Evolutionary conservation across 257 asterid species (phyloP).

Genomic region (Avicennia marina): DNA sequence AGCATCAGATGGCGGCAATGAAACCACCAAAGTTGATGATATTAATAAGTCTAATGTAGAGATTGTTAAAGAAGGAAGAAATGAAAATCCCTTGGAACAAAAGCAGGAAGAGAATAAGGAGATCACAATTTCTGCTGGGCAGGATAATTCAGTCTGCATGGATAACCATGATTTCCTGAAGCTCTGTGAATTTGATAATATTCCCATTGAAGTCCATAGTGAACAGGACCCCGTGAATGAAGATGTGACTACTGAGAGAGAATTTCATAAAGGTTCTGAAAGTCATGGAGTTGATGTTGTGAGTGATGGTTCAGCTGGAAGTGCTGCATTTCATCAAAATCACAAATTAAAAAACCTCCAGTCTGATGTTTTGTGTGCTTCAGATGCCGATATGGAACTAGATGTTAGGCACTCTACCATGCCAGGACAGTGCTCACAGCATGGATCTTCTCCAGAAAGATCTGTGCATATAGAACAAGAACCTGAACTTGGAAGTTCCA

Average conservation of each 20-base stretch:
- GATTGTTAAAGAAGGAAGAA: conserved; percentile 24
- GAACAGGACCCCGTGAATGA: conserved; percentile 31
- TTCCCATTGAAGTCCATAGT: conserved; percentile 63
- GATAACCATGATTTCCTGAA: conserved; percentile 44
- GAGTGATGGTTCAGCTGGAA: conserved; percentile 34
- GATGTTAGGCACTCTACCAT: conserved; percentile 21
- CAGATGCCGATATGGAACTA: conserved; percentile 21
- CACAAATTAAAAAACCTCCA: conserved; percentile 24
- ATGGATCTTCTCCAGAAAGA: conserved; percentile 33
- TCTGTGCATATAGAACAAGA: conserved; percentile 31
- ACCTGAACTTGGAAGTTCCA: conserved; percentile 36
- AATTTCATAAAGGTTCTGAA: conserved; percentile 39
- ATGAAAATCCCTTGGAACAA: conserved; percentile 28
- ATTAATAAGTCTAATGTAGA: conserved; percentile 22
- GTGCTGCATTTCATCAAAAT: conserved; percentile 34
- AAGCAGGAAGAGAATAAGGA: conserved; percentile 29
- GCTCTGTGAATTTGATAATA: conserved; percentile 50
- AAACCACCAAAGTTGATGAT: conserved; percentile 29
- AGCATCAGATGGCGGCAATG: neutral
- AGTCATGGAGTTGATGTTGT: conserved; percentile 30
- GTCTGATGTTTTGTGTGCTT: conserved; percentile 26
- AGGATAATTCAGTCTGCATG: conserved; percentile 32
- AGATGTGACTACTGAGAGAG: conserved; percentile 28
- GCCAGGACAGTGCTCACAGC: conserved; percentile 20
- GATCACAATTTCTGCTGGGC: conserved; percentile 21